These are phyloP conservation scores for Psilocybe cubensis DNA, from an alignment of 768 basidiomycete species.

Conservation along the genomic window DNA sequence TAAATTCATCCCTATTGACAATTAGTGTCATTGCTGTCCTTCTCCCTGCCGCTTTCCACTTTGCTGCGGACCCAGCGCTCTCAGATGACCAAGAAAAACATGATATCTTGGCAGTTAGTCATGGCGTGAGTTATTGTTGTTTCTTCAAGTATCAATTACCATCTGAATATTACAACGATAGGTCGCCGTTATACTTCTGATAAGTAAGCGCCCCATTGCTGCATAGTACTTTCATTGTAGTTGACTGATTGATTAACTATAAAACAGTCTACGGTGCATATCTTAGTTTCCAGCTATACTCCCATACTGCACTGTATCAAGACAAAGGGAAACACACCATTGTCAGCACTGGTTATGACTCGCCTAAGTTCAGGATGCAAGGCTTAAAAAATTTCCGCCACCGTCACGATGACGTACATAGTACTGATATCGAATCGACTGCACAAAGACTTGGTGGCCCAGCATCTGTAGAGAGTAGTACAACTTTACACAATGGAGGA, in stretches of 20 bases:
- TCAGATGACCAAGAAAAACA: conserved; percentile 30
- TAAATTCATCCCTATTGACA: conserved; percentile 76
- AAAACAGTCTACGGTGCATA: conserved; percentile 44
- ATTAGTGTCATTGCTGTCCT: conserved; percentile 82
- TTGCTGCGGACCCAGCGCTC: conserved; percentile 38
- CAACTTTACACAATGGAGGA: not conserved
- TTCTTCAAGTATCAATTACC: conserved; percentile 42
- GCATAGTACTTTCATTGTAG: conserved; percentile 22
- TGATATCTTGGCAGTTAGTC: conserved; percentile 70
- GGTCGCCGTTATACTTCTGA: conserved; percentile 78
- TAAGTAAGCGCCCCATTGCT: conserved; percentile 50
- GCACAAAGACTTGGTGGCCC: not conserved
- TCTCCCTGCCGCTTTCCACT: conserved; percentile 81
- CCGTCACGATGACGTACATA: not conserved
- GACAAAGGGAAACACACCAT: conserved; percentile 43
- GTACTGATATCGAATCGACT: not conserved
- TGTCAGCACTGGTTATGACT: conserved; percentile 37
- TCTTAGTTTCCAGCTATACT: conserved; percentile 79
- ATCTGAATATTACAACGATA: conserved; percentile 49
- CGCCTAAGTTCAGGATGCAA: conserved; percentile 21
- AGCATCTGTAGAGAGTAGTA: not conserved
- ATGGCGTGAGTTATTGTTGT: conserved; percentile 56
- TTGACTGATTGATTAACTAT: conserved; percentile 33
- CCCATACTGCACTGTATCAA: conserved; percentile 72
- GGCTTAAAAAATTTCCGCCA: conserved; percentile 1